Evolutionary conservation across 345 rosid species (phyloP).

Genomic region (Gossypium herbaceum): DNA sequence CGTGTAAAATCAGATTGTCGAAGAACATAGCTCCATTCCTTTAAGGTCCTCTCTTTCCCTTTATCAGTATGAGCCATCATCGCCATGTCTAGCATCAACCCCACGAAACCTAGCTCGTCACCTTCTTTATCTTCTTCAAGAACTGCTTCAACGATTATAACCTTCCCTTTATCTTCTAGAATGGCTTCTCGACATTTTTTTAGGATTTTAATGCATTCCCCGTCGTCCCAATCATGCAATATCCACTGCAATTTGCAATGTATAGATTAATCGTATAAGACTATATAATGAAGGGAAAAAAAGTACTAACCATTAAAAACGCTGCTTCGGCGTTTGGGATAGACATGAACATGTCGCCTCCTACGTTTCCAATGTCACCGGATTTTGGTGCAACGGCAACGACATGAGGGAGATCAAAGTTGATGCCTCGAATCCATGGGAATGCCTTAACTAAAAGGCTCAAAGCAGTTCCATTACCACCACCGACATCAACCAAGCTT

Average conservation of each 20-base stretch:
- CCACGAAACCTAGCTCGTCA: constrained; percentile 35
- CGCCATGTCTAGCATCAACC: constrained; percentile 61
- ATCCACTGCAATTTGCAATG: constrained; percentile 40
- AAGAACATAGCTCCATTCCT: constrained; percentile 65
- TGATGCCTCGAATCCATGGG: constrained; percentile 57
- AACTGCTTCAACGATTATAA: constrained; percentile 54
- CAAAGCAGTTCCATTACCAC: constrained; percentile 55
- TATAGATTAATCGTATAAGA: too few relatives aligned
- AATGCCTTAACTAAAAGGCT: constrained; percentile 45
- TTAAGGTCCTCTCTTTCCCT: constrained; percentile 60
- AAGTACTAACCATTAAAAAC: constrained; percentile 45
- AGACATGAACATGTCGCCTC: constrained; percentile 65
- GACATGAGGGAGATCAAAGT: constrained; percentile 80
- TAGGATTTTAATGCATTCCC: constrained; percentile 55
- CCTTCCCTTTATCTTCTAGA: constrained; percentile 47
- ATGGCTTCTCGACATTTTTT: constrained; percentile 65
- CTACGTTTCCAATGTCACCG: constrained; percentile 54
- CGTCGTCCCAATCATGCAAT: constrained; percentile 70
- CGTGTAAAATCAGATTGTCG: constrained; percentile 50
- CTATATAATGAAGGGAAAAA: too few relatives aligned
- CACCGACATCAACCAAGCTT: constrained; percentile 78
- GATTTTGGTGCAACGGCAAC: constrained; percentile 30
- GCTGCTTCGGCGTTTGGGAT: constrained; percentile 63
- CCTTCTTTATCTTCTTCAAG: constrained; percentile 31
- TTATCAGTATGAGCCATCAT: constrained; percentile 64